Evolutionary conservation across 1,284 basidiomycete genomes (phyloP).

Genomic region (Amylostereum chailletii): DNA sequence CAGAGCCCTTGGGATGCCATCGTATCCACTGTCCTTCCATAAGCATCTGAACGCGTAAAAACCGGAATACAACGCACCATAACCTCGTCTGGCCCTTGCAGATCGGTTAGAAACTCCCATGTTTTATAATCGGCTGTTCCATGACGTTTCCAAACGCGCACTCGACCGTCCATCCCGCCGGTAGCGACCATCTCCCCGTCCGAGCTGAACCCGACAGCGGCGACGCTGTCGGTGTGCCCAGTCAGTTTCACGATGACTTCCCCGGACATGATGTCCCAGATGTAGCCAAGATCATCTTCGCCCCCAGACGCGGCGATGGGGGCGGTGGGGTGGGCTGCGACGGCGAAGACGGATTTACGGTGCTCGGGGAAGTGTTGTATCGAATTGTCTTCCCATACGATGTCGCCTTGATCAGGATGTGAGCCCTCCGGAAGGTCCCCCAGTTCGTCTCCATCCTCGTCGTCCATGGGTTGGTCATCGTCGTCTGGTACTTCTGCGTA

Average conservation of each 20-base stretch:
- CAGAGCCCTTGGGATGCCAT: constrained; percentile 94
- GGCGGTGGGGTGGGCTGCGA: constrained; percentile 81
- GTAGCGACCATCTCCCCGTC: constrained; percentile 93
- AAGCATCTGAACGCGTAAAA: too few relatives aligned
- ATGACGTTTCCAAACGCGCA: constrained; percentile 84
- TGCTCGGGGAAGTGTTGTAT: constrained; percentile 61
- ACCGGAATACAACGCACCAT: constrained; percentile 47
- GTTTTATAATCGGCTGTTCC: constrained; percentile 62
- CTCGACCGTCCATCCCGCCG: constrained; percentile 95
- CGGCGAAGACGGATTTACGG: constrained; percentile 74
- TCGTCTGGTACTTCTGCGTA: constrained; percentile 59
- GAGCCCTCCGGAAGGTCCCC: constrained; percentile 33
- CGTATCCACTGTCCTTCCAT: constrained; percentile 62
- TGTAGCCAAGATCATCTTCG: constrained; percentile 91
- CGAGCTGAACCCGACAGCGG: constrained; percentile 68
- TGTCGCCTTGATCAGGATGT: constrained; percentile 23
- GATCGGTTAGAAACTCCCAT: constrained; percentile 90
- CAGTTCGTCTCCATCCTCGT: constrained; percentile 58
- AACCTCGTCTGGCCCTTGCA: constrained; percentile 93
- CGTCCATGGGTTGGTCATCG: constrained; percentile 60
- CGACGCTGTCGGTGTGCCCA: constrained; percentile 91
- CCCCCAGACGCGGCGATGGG: constrained; percentile 87
- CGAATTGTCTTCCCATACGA: constrained; percentile 51
- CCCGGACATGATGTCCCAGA: constrained; percentile 86
- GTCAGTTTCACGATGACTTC: constrained; percentile 77